Base-by-base conservation (phyloP, 129 eudicot species). In the Rutidosis leptorrhynchoides region DNA sequence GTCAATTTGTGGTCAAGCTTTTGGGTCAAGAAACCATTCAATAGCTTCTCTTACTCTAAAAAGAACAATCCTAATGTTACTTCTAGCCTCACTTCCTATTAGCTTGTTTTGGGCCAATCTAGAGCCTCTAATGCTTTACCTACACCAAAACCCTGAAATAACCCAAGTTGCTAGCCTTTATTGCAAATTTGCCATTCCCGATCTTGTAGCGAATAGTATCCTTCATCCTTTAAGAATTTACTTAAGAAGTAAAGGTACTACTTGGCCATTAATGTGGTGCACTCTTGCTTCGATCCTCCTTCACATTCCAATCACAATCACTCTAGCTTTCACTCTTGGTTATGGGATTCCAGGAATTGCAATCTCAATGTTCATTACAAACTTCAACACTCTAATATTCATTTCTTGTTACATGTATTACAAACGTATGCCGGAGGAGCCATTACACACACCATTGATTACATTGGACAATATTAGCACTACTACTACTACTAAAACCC, bases 1-100 rank as follows among this genome's bases (percentile, higher is more conserved):
- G 46, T 96, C 98, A 64, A 81, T 93, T 25, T 93, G 96, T 54
- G 88, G 90, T 89, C 98, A 93, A 62, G 98, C 95, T 70, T 86
- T 80, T 64, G 98, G 98, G 23, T 88, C 98, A 45, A 77, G 72
- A 71, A 93, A 93, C 83, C 27, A 76, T 58, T 56, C 77, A 64
- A 65, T 86, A 71, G 72, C 59, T 10, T 76, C 82, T 67, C 78
- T 83, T 30, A 84, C 87, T n/a, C 84, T 88, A 30, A 84, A 77
- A 66, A 75, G 96, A 81, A 93, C 92, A 20, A 84, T 86, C 22
- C 42, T 88, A 23, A 69, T 93, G 83, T 63, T 93, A 66, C 74
- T 93, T 22, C 68, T 80, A 17, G 80, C 87, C 33, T 88, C 96
- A 0, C 23, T 93, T 17, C 96, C 95, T 17, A 93, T 88, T 74